Base-by-base conservation (phyloP, 2,329 filamentous ascomycete species). In the Sporothrix mexicana region DNA sequence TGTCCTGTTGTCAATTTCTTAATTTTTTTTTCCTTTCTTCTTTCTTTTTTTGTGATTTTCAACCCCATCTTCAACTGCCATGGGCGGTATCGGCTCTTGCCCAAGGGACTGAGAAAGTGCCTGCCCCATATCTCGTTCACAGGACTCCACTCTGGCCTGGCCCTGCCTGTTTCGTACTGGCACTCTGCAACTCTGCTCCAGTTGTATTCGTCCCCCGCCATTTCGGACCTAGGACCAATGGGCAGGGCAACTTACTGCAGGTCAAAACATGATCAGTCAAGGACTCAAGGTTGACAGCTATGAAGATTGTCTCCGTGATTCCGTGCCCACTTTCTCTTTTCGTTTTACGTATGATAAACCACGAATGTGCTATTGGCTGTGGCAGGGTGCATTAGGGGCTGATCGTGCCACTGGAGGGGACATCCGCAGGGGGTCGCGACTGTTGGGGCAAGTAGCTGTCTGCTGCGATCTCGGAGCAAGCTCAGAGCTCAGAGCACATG, bases 341-440 rank as follows among this genome's bases (percentile, higher is more conserved):
- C 59, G 20, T 47, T 23, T n/a, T 4, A 41, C 36, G 53, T 61
- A 72, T 72, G 74, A 75, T 75, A 75, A 74, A 74, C 73, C 30
- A 41, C 47, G 2, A 53, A 47, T 23, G 57, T 41, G 70, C 55
- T 51, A 75, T 75, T 75, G 74, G 74, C 62, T 67, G 61, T 15
- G 61, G 45, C n/a, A n/a, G 59, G 51, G 51, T 36, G 30, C 30
- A 36, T 36, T 36, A 36, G n/a, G n/a, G 67, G 4, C 7, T 57
- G 41, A 43, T 25, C 3, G 53, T 25, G 13, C 61, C 41, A 45
- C 41, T 23, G 9, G 17, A 9, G 7, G 41, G 41, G 9, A 25
- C 5, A 30, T 57, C 30, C 7, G 30, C 30, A 36, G 30, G 51
- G 8, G 41, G 61, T 25, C 61, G 41, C 47, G 41, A 36, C 30